Percentiles rank a stretch among this genome's conserved stretches.
These are phyloP conservation scores for Boletus barrowsii DNA, from an alignment of 768 basidiomycete species.

Conservation along the genomic window DNA sequence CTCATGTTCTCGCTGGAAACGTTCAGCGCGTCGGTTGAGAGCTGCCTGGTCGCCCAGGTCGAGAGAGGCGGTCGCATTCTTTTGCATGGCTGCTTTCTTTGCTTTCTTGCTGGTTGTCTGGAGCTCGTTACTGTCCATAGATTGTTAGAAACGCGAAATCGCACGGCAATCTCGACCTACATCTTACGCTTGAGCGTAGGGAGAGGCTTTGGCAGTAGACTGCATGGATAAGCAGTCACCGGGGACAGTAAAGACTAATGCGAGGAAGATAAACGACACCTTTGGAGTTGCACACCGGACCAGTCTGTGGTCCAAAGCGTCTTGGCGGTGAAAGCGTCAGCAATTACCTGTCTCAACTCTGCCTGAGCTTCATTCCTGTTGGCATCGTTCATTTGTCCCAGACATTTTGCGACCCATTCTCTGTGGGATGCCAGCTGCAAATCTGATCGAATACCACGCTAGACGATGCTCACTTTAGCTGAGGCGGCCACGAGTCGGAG, in stretches of 20 bases:
- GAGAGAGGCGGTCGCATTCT: constrained; percentile 34
- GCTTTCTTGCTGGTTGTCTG: constrained; percentile 53
- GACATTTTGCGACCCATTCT: constrained; percentile 92
- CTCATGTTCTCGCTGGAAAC: constrained; percentile 90
- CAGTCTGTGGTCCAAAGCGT: constrained; percentile 94
- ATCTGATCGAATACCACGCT: neutral
- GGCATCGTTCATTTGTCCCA: constrained; percentile 85
- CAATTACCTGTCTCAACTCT: constrained; percentile 96
- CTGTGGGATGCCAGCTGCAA: constrained; percentile 41
- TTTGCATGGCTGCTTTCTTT: constrained; percentile 52
- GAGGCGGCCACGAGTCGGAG: constrained; percentile 77
- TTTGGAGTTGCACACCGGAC: constrained; percentile 81
- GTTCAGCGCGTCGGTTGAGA: constrained; percentile 73
- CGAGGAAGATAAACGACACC: constrained; percentile 41
- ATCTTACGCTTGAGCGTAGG: constrained; percentile 67
- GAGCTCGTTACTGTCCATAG: constrained; percentile 36
- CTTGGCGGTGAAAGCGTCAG: constrained; percentile 82
- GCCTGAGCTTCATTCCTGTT: constrained; percentile 87
- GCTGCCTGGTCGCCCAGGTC: constrained; percentile 68
- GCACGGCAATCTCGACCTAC: constrained; percentile 37
- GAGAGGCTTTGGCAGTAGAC: constrained; percentile 59
- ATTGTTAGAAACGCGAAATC: constrained; percentile 9
- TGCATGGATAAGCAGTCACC: constrained; percentile 30
- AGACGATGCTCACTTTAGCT: constrained; percentile 56
- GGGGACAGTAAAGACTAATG: constrained; percentile 11